These are phyloP conservation scores for Solidago caesia DNA, from an alignment of 129 eudicot species.

Conservation along the genomic window DNA sequence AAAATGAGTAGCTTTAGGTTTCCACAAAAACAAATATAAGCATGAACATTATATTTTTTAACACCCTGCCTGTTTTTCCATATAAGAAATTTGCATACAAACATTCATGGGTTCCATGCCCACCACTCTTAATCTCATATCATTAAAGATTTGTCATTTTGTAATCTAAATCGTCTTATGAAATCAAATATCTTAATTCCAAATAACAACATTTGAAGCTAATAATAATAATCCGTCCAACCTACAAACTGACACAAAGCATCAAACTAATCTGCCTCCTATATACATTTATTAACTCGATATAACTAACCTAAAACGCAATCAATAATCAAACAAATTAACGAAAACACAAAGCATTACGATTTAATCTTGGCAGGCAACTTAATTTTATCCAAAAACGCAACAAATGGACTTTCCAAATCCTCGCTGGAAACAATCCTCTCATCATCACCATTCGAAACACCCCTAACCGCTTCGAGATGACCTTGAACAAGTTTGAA, in stretches of 20 bases:
- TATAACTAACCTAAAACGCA: too few relatives aligned
- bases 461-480: constrained; percentile 30
- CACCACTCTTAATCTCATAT: neutral
- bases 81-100: neutral
- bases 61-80: neutral
- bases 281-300: too few relatives aligned
- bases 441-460: constrained; percentile 29
- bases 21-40: neutral
- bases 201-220: neutral
- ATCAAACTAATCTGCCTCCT: neutral
- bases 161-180: neutral
- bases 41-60: neutral
- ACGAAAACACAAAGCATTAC: constrained; percentile 35
- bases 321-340: too few relatives aligned
- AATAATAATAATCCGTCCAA: neutral
- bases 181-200: neutral
- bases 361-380: constrained; percentile 74
- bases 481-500: constrained; percentile 81
- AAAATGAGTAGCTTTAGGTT: constrained; percentile 5
- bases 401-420: constrained; percentile 75
- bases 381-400: constrained; percentile 55
- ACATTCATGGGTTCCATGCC: neutral
- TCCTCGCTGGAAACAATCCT: constrained; percentile 55
- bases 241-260: neutral
- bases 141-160: neutral